Evolutionary conservation across 306 rosid genomes (phyloP), one percentile per base, ranked within the genome.

Genomic region (Pyrus bretschneideri): DNA sequence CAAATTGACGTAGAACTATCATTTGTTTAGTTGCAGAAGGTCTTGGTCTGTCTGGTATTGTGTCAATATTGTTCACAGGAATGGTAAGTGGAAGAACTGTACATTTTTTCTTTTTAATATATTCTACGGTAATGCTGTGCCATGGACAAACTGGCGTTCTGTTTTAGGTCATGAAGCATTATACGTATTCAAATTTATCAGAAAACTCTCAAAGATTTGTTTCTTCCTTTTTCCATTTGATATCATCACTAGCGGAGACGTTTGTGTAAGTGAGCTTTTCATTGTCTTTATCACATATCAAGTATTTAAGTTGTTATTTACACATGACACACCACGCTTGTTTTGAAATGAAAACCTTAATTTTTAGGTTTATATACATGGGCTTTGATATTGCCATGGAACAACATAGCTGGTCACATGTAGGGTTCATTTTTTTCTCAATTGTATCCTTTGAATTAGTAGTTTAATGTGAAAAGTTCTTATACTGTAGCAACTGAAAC

Each of bases 321-420:
- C 85, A 45, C 62, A 46, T 58, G 71, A 82, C 58, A 51, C 61
- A 46, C 35, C 21, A 46, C 40, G 6, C 62, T 75, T 80, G 70
- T 66, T 68, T 45, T 74, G 17, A 76, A 40, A 42, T 72, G 64
- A 54, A 66, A 25, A 66, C 49, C 23, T 79, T 6, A 31, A 72
- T 83, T 31, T 88, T 81, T 92, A 95, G 99, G 68, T 95, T 95
- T 84, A 95, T 95, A 90, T 95, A 95, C 87, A 92, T 95, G 98
- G 99, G 99, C 76, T 95, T 95, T 75, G 99, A 95, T 85, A 95
- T 95, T 77, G 98, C 92, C 57, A 95, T 92, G 97, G 99, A 95
- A 81, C 89, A 95, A 55, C 99, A 95, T 87, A 92, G 97, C 87
- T 90, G 99, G 98, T 95, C 99, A 44, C 99, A 95, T 63, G 91